Evolutionary conservation across 140 eudicot genomes (phyloP), one percentile per base, ranked within the genome.

Genomic region (Stevia rebaudiana): DNA sequence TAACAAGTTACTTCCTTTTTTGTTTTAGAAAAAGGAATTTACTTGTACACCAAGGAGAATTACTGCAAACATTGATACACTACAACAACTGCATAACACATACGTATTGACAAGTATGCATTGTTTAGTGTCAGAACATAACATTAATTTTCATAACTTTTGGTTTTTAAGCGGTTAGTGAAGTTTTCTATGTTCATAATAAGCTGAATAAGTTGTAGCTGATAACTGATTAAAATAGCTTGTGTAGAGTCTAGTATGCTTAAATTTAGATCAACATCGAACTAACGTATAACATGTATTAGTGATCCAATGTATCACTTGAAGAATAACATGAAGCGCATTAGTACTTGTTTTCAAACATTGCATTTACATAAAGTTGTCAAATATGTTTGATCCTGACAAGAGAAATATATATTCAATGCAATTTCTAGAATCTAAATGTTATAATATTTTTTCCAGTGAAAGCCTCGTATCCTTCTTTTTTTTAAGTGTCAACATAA

Each of bases 191-290:
- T 30, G 55, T 36, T 7, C 30, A 17, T 31, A 16, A 25, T 15
- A 48, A 64, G 56, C 59, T 31, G 48, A 18, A 11, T 18, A 11
- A 30, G 21, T 46, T 28, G 57, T 46, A 28, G 43, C 18, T 36
- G 47, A 63, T 48, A n/a, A n/a, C n/a, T n/a, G n/a, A n/a, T n/a
- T 16, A 12, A 33, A 64, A 47, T 64, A 65, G 60, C 19, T 18
- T 24, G 13, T 65, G 47, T 65, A 46, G 22, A 25, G 13, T 40
- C 9, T 54, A 25, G 30, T 23, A 11, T 54, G 61, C 6, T 54
- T 12, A 54, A 28, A 31, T 54, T 25, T 24, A 28, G 31, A 24
- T 15, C 18, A 54, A n/a, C 61, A 28, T 54, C 42, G 22, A 15
- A 55, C 23, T 55, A 30, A 11, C 11, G 6, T 57, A 9, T 57